Conservation (phyloP, 2,329 filamentous ascomycete species). For the Penicillium sp. region DNA sequence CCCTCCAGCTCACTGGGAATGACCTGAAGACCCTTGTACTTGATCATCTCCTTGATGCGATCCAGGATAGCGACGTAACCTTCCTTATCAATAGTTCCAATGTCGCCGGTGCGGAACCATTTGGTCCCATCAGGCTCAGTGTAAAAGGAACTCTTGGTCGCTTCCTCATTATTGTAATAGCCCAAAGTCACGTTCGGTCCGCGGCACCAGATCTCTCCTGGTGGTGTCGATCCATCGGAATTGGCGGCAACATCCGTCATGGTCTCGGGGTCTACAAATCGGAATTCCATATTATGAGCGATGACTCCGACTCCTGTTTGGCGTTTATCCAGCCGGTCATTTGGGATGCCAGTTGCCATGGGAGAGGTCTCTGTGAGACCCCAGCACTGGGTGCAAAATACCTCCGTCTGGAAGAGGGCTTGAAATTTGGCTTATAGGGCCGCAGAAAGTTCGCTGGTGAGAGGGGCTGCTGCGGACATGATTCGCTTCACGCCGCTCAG, state of each 20-base stretch:
- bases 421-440: conserved; percentile 19
- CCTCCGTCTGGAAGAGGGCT: conserved; percentile 9
- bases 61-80: conserved; percentile 21
- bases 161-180: conserved; percentile 21
- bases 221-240: conserved; percentile 12
- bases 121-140: conserved; percentile 15
- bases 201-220: conserved; percentile 22
- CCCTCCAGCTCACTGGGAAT: conserved; percentile 25
- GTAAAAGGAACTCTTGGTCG: conserved; percentile 15
- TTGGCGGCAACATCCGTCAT: conserved; percentile 14
- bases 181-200: conserved; percentile 21
- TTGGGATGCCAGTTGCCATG: conserved; percentile 16
- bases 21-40: conserved; percentile 24
- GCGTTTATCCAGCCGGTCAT: conserved; percentile 22
- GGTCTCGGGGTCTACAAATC: conserved; percentile 22
- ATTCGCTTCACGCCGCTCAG: conserved; percentile 18
- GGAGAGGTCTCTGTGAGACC: conserved; percentile 23
- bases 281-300: conserved; percentile 20
- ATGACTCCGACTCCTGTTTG: conserved; percentile 16
- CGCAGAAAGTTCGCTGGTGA: conserved; percentile 15
- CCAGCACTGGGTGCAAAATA: conserved; percentile 21
- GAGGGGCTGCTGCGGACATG: conserved; percentile 21
- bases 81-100: conserved; percentile 19
- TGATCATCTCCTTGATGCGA: conserved; percentile 27
- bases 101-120: conserved; percentile 25